Base-by-base conservation (phyloP, 108 stramenopile genomes). In the Pseudonitzschia delicatissima region DNA sequence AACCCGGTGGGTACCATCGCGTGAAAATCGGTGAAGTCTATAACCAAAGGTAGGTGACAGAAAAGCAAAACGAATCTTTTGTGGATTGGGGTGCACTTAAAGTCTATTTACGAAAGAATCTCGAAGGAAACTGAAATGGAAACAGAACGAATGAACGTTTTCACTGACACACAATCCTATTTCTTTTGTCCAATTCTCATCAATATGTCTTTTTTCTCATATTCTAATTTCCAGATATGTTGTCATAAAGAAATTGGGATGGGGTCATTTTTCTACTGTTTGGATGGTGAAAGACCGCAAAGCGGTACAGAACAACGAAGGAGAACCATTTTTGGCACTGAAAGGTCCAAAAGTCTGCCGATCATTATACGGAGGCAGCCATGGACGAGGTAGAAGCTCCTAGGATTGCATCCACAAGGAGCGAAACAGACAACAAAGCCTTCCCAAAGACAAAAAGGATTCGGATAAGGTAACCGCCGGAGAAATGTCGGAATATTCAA, bases 201-300 rank as follows among this genome's bases (percentile, higher is more conserved):
- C n/a, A n/a, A n/a, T n/a, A n/a, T n/a, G n/a, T n/a, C n/a, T n/a
- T n/a, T n/a, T n/a, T n/a, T n/a, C n/a, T n/a, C n/a, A n/a, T n/a
- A n/a, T n/a, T n/a, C 21, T 20, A 50, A 45, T 36, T 57, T 18
- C 42, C 62, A 92, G 96, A 68, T 99, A 97, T 67, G 82, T 92
- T 23, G 88, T 99, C 36, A 89, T 97, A 25, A 93, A 96, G 77
- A 99, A 99, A 80, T 77, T 99, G 27, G 98, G 98, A 42, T 99
- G 98, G 98, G 98, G 98, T 7, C 98, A 99, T 81, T 99, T 99
- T 80, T 97, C 96, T 61, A 99, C 98, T 13, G 97, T 98, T 1
- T 98, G 97, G 97, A 91, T 93, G 86, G 93, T 88, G 15, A 90
- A 83, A 44, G 92, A 93, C 66, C 69, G 83, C 18, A 73, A 82